Conservation (phyloP, 768 basidiomycete species). For the Wakefieldia striispora region DNA sequence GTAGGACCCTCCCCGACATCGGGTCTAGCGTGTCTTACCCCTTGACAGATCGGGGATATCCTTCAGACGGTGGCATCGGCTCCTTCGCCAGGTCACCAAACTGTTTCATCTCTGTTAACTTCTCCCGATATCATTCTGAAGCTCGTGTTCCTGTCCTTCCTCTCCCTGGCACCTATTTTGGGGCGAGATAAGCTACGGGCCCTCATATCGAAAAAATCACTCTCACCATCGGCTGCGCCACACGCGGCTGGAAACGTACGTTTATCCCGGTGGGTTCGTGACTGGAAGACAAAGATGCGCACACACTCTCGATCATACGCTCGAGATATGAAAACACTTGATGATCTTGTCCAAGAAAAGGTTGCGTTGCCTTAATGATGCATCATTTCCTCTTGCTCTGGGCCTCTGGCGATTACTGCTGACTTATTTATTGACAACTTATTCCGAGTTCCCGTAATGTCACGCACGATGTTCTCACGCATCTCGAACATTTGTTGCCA, state of each 20-base stretch:
- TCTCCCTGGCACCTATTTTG: constrained; percentile 86
- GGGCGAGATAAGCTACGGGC: constrained; percentile 64
- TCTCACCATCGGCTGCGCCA: constrained; percentile 19
- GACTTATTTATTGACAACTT: constrained; percentile 22
- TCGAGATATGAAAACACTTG: constrained; percentile 46
- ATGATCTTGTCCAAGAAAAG: constrained; percentile 58
- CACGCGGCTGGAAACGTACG: constrained; percentile 35
- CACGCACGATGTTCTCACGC: constrained; percentile 21
- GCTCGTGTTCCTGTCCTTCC: constrained; percentile 74
- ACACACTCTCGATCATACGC: constrained; percentile 50
- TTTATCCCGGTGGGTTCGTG: constrained; percentile 56
- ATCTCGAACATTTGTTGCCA: constrained; percentile 13
- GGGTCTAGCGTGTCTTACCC: constrained; percentile 13
- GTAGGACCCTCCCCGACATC: constrained; percentile 39
- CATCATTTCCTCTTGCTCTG: constrained; percentile 12
- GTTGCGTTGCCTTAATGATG: constrained; percentile 25
- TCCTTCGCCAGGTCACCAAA: constrained; percentile 67
- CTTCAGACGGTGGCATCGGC: constrained; percentile 79
- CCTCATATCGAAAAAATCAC: constrained; percentile 43
- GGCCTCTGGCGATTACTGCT: constrained; percentile 6
- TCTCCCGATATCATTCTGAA: constrained; percentile 84
- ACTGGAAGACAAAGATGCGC: constrained; percentile 63
- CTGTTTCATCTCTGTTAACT: constrained; percentile 80
- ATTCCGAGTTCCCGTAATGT: constrained; percentile 21
- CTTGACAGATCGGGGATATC: constrained; percentile 74